phyloP scores from a whole-genome alignment of 192 early-diverging fungal genomes.

The Backusella westeae region DNA sequence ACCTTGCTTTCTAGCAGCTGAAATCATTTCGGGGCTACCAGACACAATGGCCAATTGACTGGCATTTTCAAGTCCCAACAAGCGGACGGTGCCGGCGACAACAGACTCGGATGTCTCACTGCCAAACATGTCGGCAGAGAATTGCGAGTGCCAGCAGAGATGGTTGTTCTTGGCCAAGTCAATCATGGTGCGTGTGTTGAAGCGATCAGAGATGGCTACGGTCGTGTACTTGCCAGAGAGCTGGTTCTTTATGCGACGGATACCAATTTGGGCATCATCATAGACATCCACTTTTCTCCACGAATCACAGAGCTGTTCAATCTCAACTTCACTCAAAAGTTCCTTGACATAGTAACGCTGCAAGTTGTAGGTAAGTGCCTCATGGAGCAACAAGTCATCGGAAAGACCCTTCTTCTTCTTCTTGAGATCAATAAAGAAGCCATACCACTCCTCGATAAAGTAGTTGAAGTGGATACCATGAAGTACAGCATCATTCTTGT shows the following conservation, averaged over 20 bases:
- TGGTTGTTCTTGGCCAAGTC: conserved; percentile 15
- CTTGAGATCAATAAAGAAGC: conserved; percentile 1
- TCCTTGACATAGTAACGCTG: conserved; percentile 6
- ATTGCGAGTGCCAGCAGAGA: conserved; percentile 30
- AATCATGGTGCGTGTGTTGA: conserved; percentile 21
- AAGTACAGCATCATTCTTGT: conserved; percentile 5
- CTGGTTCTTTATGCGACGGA: conserved; percentile 22
- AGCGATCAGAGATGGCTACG: conserved; percentile 20
- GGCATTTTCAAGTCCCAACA: conserved; percentile 14
- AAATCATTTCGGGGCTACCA: background rate
- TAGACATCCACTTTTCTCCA: conserved; percentile 16
- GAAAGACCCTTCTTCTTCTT: background rate
- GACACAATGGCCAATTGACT: conserved; percentile 24
- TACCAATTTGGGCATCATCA: conserved; percentile 13
- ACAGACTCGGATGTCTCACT: background rate
- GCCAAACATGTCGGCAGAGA: conserved; percentile 18
- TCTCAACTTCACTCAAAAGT: background rate
- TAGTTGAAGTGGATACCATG: background rate
- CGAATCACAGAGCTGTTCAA: background rate
- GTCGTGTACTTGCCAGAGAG: background rate
- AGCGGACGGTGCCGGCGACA: background rate
- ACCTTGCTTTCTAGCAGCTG: conserved; percentile 16
- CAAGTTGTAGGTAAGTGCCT: conserved; percentile 5
- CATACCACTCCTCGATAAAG: conserved; percentile 23
- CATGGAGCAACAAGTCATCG: conserved; percentile 12